A percentile compares a stretch with the other conserved stretches of the same genome.
These are phyloP conservation scores for Alternaria rosae DNA, from an alignment of 2,329 filamentous ascomycete genomes.

Conservation along the genomic window DNA sequence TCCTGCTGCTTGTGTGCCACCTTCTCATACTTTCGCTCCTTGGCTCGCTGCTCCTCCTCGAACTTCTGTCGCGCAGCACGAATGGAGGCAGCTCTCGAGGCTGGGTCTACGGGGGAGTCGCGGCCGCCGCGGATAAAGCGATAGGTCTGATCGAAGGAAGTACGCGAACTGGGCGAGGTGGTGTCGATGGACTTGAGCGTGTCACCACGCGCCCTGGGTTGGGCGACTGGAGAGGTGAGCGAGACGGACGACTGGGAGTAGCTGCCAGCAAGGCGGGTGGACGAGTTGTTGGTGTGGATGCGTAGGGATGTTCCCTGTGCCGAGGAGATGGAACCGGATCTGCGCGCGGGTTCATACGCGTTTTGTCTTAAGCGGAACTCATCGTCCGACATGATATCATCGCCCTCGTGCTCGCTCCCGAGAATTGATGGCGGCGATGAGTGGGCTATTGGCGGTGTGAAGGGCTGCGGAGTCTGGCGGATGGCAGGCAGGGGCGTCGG, in stretches of 20 bases:
- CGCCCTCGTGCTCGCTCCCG: constrained; percentile 54
- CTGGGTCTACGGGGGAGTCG: constrained; percentile 58
- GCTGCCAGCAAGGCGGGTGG: constrained; percentile 57
- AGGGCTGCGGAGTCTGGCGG: constrained; percentile 62
- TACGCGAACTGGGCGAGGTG: constrained; percentile 61
- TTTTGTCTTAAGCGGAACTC: constrained; percentile 52
- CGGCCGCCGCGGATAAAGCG: constrained; percentile 59
- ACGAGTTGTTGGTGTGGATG: constrained; percentile 49
- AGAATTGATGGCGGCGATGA: constrained; percentile 60
- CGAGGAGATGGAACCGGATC: constrained; percentile 56
- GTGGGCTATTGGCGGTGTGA: constrained; percentile 60
- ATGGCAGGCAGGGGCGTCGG: constrained; percentile 62
- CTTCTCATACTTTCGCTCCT: constrained; percentile 62
- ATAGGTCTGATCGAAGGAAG: constrained; percentile 65
- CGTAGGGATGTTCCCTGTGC: constrained; percentile 49
- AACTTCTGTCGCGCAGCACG: constrained; percentile 65
- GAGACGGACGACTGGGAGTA: constrained; percentile 62
- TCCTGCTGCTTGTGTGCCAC: constrained; percentile 58
- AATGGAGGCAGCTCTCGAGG: constrained; percentile 63
- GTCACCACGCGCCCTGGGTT: constrained; percentile 57
- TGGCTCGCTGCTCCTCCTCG: constrained; percentile 65
- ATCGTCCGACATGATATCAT: constrained; percentile 57
- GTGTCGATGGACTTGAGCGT: constrained; percentile 59
- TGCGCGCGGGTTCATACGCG: constrained; percentile 49
- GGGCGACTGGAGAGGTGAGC: constrained; percentile 53